Conservation (phyloP, 73 alveolate species). For the Tetrahymena elliotti region DNA sequence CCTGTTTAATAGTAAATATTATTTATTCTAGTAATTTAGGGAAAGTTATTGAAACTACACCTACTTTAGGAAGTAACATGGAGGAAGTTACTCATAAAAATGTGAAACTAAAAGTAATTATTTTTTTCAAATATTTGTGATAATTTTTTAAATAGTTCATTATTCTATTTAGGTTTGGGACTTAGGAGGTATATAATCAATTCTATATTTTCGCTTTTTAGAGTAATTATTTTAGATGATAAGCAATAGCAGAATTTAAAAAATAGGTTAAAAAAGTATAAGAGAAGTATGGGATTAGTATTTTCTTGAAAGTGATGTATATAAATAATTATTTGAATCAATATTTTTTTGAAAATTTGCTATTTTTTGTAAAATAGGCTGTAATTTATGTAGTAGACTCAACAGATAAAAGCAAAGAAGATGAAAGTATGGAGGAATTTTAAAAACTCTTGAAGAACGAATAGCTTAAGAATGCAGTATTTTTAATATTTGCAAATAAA, state of each 20-base stretch:
- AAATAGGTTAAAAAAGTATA: background rate
- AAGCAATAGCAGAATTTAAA: background rate
- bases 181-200: background rate
- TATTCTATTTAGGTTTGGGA: background rate
- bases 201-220: background rate
- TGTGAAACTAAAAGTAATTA: background rate
- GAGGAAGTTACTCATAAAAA: background rate
- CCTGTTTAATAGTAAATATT: background rate
- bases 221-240: background rate
- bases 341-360: background rate
- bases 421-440: constrained; percentile 47
- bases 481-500: constrained; percentile 43
- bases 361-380: background rate
- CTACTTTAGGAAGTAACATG: background rate
- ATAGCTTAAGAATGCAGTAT: constrained; percentile 32
- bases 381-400: background rate
- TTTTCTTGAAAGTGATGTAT: background rate
- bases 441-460: constrained; percentile 39
- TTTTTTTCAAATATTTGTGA: background rate
- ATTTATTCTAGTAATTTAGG: background rate
- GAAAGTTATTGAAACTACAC: background rate
- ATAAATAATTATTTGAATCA: background rate
- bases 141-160: background rate
- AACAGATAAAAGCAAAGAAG: constrained; percentile 34
- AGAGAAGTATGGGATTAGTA: background rate